Base-by-base conservation (phyloP, 768 basidiomycete species). In the Ramaria rubella region DNA sequence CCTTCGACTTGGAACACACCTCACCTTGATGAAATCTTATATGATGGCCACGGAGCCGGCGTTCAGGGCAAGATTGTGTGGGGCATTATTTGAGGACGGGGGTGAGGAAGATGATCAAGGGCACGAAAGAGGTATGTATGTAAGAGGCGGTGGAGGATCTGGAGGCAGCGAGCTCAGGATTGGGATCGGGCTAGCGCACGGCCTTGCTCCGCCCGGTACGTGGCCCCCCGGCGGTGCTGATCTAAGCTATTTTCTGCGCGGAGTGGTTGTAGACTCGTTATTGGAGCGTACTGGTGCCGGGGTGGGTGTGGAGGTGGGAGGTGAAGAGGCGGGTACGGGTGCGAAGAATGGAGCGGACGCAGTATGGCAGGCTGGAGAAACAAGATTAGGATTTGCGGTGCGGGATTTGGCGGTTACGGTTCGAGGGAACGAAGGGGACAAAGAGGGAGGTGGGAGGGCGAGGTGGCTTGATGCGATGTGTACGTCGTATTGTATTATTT, bases 211-310 rank as follows among this genome's bases (percentile, higher is more conserved):
- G 44, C 75, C 85, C 33, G 81, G 82, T 49, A 80, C 77, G 4
- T 95, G 93, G 93, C 93, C 93, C 0, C 93, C 93, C 12, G 85
- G 87, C 17, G 90, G 89, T 5, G 78, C 86, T 2, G 91, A 94
- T 64, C 72, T 95, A 49, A 87, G 89, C 62, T 93, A 87, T 70
- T 82, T 85, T 61, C 72, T 95, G 42, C 72, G 91, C 52, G 87
- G 88, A 0, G 92, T 94, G 7, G 86, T 95, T 62, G 80, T 93
- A 8, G 92, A 92, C 66, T 85, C 88, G 4, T 73, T 90, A 34
- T 82, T 82, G 43, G 65, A 59, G 26, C 29, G 55, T 17, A 50
- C 23, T 11, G 52, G 48, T 48, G 49, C 49, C 23, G 21, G 45
- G 21, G 7, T 60, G 55, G 29, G 29, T 44, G 31, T 26, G 52